phyloP scores from a whole-genome alignment of 2,329 filamentous ascomycete species.

The Neophaeococcomyces aloes region DNA sequence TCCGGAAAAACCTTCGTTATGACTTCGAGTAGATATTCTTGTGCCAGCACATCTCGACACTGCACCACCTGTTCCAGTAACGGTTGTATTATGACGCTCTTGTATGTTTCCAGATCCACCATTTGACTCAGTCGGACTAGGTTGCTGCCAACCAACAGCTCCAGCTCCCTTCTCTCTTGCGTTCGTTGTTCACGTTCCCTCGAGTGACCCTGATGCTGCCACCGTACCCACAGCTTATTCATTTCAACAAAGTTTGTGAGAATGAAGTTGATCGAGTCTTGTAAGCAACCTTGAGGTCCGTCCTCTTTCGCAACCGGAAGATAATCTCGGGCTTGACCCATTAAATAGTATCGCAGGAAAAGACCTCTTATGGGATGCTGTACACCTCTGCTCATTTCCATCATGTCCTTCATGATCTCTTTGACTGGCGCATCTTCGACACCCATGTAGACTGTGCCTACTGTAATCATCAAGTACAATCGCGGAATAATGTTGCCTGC shows the following conservation, averaged over 20 bases:
- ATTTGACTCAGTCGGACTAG: slow-evolving; percentile 89
- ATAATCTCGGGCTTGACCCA: slow-evolving; percentile 83
- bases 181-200: slow-evolving; percentile 86
- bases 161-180: slow-evolving; percentile 87
- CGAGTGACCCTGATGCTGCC: slow-evolving; percentile 96
- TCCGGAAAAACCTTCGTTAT: slow-evolving; percentile 98
- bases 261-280: slow-evolving; percentile 96
- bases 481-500: slow-evolving; percentile 94
- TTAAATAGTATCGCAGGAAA: slow-evolving; percentile 92
- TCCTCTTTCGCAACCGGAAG: slow-evolving; percentile 74
- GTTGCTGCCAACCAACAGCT: slow-evolving; percentile 92
- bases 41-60: slow-evolving; percentile 89
- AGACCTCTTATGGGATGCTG: slow-evolving; percentile 93
- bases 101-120: slow-evolving; percentile 90
- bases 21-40: slow-evolving; percentile 95
- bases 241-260: slow-evolving; percentile 99
- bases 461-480: slow-evolving; percentile 97
- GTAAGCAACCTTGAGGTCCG: slow-evolving; percentile 86
- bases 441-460: slow-evolving; percentile 97
- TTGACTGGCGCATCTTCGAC: slow-evolving; percentile 97
- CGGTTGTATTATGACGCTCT: slow-evolving; percentile 75
- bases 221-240: slow-evolving; percentile 98
- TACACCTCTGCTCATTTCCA: slow-evolving; percentile 98
- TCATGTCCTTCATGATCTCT: slow-evolving; percentile 99
- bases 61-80: slow-evolving; percentile 95